Conservation (phyloP, 78 protist species). For the Diacronema lutheri region DNA sequence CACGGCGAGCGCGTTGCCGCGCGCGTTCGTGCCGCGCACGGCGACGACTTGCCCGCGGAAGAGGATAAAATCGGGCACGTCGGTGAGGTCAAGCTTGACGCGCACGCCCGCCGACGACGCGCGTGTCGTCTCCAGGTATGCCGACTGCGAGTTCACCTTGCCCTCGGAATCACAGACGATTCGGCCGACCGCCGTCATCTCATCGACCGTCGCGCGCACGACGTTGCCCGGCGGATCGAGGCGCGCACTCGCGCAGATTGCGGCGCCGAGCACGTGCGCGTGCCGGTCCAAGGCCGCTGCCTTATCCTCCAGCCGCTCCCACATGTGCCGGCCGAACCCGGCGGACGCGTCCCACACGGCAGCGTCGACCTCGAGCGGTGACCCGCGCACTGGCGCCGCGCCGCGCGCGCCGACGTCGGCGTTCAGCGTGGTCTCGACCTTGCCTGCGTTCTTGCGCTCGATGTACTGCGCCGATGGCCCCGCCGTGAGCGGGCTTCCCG, state of each 20-base stretch:
- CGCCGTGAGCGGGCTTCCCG: background rate
- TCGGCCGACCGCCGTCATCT: background rate
- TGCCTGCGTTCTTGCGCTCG: background rate
- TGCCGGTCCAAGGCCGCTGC: background rate
- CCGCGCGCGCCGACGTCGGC: too few species aligned
- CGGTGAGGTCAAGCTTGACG: background rate
- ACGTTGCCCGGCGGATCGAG: background rate
- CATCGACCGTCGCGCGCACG: background rate
- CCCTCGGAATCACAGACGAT: constrained; percentile 1
- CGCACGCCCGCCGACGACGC: background rate
- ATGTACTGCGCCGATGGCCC: background rate
- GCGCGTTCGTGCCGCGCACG: background rate
- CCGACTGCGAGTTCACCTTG: constrained; percentile 1
- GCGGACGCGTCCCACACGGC: background rate
- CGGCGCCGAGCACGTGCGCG: background rate
- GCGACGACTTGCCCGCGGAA: constrained; percentile 1
- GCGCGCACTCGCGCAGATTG: background rate
- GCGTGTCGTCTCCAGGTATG: background rate
- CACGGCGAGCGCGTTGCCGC: background rate
- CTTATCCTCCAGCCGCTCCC: background rate
- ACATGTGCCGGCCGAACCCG: background rate
- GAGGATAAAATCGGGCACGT: background rate
- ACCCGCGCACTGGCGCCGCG: too few species aligned
- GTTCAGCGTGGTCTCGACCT: background rate
- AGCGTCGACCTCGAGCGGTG: too few species aligned